Evolutionary conservation across 83 land plant species (phyloP).

Genomic region (Thuja plicata): DNA sequence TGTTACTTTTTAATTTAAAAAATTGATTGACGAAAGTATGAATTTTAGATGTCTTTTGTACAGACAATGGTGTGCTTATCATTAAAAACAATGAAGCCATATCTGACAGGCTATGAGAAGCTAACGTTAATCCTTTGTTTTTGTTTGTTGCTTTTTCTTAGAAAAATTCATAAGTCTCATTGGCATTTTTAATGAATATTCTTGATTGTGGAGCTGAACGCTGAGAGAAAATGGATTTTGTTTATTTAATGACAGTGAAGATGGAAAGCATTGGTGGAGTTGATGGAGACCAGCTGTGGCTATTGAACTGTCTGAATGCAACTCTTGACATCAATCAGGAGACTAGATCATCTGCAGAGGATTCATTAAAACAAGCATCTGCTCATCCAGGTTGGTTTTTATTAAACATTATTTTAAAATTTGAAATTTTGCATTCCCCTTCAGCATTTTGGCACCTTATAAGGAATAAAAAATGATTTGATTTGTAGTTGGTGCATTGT

Average conservation of each 20-base stretch:
- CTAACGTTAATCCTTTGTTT: neutral
- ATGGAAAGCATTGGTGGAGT: constrained; percentile 11
- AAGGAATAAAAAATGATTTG: neutral
- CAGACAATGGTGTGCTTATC: neutral
- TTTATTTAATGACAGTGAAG: neutral
- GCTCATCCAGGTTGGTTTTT: constrained; percentile 68
- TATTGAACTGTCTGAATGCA: constrained; percentile 76
- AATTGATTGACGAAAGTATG: neutral
- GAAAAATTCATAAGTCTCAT: neutral
- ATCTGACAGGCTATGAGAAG: neutral
- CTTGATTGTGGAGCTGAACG: neutral
- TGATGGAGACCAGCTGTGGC: constrained; percentile 86
- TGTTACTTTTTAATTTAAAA: neutral
- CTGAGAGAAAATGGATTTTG: neutral
- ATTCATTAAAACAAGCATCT: constrained; percentile 83
- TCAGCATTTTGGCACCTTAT: neutral
- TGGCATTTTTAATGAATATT: neutral
- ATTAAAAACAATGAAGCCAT: neutral
- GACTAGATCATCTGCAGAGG: constrained; percentile 82
- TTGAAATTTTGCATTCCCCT: neutral
- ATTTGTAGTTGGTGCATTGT: neutral
- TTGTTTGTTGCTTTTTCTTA: neutral
- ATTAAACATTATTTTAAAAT: neutral
- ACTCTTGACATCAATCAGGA: constrained; percentile 76
- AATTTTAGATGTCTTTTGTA: neutral